These are phyloP conservation scores for Colletotrichum eleusines DNA, from an alignment of 2,329 filamentous ascomycete species.

Conservation along the genomic window DNA sequence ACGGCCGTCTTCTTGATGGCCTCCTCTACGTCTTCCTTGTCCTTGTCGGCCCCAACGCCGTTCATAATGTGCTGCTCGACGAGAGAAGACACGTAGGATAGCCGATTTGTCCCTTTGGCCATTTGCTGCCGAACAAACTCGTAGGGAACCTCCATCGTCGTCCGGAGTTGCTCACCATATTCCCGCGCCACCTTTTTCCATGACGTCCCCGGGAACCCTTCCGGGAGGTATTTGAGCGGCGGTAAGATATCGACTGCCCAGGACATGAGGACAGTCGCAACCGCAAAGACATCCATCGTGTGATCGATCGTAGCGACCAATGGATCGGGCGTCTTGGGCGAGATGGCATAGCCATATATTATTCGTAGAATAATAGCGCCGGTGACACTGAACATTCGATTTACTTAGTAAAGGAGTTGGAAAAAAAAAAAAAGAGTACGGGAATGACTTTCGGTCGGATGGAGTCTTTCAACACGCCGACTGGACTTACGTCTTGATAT, in stretches of 20 bases:
- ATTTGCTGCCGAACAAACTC: constrained; percentile 45
- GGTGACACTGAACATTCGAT: too few species aligned
- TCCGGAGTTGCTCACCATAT: constrained; percentile 20
- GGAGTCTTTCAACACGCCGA: too few species aligned
- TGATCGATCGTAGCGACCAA: constrained; percentile 29
- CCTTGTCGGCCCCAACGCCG: too few species aligned
- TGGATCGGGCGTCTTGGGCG: constrained; percentile 19
- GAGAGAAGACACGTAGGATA: constrained; percentile 16
- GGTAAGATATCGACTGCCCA: constrained; percentile 41
- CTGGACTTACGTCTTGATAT: constrained; percentile 55
- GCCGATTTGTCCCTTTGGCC: constrained; percentile 1
- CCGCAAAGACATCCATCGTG: constrained; percentile 34
- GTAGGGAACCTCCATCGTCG: constrained; percentile 30
- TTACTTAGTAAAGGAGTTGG: too few species aligned
- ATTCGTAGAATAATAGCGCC: constrained; percentile 29
- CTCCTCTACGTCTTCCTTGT: not conserved
- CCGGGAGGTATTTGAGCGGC: constrained; percentile 20
- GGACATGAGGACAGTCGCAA: constrained; percentile 23
- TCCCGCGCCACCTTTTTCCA: constrained; percentile 32
- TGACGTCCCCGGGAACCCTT: constrained; percentile 30
- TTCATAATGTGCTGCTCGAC: not conserved
- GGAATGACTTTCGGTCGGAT: too few species aligned
- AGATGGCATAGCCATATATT: constrained; percentile 34
- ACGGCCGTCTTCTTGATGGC: constrained; percentile 36
- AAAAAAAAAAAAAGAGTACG: too few species aligned